A percentile compares a stretch with the other conserved stretches of the same genome.
Evolutionary conservation across 2,329 filamentous ascomycete species (phyloP).

Genomic region (Aspergillus viridinutans): DNA sequence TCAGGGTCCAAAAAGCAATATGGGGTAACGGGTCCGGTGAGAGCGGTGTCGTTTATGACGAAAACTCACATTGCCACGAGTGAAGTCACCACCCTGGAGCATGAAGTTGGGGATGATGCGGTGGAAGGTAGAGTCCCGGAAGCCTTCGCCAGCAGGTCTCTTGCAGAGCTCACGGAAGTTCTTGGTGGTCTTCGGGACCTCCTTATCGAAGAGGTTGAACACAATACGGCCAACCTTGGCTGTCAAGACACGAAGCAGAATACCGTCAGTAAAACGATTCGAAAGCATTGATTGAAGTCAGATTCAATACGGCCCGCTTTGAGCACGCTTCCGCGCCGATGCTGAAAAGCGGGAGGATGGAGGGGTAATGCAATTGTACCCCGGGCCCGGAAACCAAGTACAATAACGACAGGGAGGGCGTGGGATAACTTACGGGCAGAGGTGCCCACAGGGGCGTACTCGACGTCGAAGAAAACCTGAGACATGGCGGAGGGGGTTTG

Average conservation of each 20-base stretch:
- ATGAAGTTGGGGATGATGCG: constrained; percentile 91
- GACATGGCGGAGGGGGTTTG: constrained; percentile 70
- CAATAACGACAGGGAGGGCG: constrained; percentile 8
- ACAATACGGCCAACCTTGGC: constrained; percentile 74
- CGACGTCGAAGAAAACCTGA: constrained; percentile 70
- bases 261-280: constrained; percentile 20
- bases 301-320: background rate
- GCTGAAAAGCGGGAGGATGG: background rate
- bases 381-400: constrained; percentile 9
- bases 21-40: background rate
- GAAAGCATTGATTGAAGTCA: constrained; percentile 2
- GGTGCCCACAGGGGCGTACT: constrained; percentile 47
- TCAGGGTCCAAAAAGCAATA: background rate
- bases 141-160: constrained; percentile 75
- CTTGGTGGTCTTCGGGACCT: constrained; percentile 79
- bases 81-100: constrained; percentile 96
- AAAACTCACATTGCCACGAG: constrained; percentile 74
- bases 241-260: constrained; percentile 34
- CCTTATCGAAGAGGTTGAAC: constrained; percentile 82
- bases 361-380: constrained; percentile 12
- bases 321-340: background rate
- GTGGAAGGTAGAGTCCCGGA: constrained; percentile 81
- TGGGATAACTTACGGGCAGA: constrained; percentile 24
- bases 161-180: constrained; percentile 87
- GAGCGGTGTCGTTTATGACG: background rate